phyloP scores from a whole-genome alignment of 2,329 filamentous ascomycete genomes.

The Xylariaceae sp. region DNA sequence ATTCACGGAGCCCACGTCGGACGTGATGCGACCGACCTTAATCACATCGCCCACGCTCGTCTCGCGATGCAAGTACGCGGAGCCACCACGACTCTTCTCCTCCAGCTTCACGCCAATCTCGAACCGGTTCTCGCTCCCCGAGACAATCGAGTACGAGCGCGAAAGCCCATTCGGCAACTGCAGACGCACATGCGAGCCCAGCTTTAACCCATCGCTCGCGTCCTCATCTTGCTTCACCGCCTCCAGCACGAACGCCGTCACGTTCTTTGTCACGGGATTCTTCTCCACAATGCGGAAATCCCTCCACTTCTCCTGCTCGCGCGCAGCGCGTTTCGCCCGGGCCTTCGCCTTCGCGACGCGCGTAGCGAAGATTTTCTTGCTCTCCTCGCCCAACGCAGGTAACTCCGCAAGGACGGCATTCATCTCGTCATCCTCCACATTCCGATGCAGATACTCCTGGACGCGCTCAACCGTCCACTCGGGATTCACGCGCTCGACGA shows the following conservation, averaged over 20 bases:
- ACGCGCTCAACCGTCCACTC: slow-evolving; percentile 58
- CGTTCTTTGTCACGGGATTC: slow-evolving; percentile 44
- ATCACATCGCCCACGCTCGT: slow-evolving; percentile 45
- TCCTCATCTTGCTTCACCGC: slow-evolving; percentile 35
- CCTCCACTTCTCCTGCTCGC: slow-evolving; percentile 36
- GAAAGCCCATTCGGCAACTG: slow-evolving; percentile 52
- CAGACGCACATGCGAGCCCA: slow-evolving; percentile 52
- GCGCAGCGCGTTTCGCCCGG: slow-evolving; percentile 26
- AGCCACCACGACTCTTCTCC: slow-evolving; percentile 53
- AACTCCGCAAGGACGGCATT: slow-evolving; percentile 48
- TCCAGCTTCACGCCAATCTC: slow-evolving; percentile 56
- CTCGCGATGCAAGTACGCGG: slow-evolving; percentile 50
- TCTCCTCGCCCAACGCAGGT: slow-evolving; percentile 46
- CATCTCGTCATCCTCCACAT: slow-evolving; percentile 46
- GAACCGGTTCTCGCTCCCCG: slow-evolving; percentile 45
- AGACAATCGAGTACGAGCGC: slow-evolving; percentile 57
- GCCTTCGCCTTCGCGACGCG: slow-evolving; percentile 46
- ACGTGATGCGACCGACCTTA: slow-evolving; percentile 46
- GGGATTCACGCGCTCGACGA: slow-evolving; percentile 52
- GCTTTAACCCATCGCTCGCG: slow-evolving; percentile 29
- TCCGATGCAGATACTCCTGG: slow-evolving; percentile 57
- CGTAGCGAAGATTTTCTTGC: slow-evolving; percentile 42
- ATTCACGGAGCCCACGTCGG: slow-evolving; percentile 41
- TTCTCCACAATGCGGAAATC: slow-evolving; percentile 47
- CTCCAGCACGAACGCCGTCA: slow-evolving; percentile 50